These are phyloP conservation scores for Capsicum rhomboideum DNA, from an alignment of 257 asterid genomes.

Conservation along the genomic window DNA sequence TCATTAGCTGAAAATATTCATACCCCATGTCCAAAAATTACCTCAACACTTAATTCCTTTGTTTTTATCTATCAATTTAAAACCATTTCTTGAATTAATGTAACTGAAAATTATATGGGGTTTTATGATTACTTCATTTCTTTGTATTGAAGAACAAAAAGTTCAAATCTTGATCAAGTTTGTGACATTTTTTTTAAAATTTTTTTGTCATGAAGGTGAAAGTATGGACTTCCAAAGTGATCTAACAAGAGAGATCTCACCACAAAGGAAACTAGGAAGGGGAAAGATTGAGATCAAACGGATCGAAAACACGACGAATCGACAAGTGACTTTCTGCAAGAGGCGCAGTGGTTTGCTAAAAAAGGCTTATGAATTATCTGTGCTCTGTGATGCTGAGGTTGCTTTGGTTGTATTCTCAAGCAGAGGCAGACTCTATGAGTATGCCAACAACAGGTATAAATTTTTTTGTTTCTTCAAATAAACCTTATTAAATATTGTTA, in stretches of 20 bases:
- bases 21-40: not conserved
- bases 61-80: too few species aligned
- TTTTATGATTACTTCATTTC: not conserved
- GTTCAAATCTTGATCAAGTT: not conserved
- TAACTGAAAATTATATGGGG: not conserved
- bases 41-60: not conserved
- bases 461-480: not conserved
- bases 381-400: conserved; percentile 94
- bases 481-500: not conserved
- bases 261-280: conserved; percentile 58
- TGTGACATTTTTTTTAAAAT: too few species aligned
- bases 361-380: conserved; percentile 89
- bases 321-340: conserved; percentile 94
- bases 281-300: conserved; percentile 93
- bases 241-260: conserved; percentile 57
- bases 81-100: not conserved
- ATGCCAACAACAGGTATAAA: conserved; percentile 73
- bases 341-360: conserved; percentile 83
- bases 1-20: not conserved
- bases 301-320: conserved; percentile 94
- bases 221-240: conserved; percentile 59
- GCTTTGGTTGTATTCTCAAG: conserved; percentile 84
- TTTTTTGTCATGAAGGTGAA: not conserved
- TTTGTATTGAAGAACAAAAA: not conserved
- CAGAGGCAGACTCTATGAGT: conserved; percentile 94